Evolutionary conservation across 2,329 filamentous ascomycete genomes (phyloP), one percentile per base, ranked within the genome.

Genomic region (Mycosphaerella arachidis): DNA sequence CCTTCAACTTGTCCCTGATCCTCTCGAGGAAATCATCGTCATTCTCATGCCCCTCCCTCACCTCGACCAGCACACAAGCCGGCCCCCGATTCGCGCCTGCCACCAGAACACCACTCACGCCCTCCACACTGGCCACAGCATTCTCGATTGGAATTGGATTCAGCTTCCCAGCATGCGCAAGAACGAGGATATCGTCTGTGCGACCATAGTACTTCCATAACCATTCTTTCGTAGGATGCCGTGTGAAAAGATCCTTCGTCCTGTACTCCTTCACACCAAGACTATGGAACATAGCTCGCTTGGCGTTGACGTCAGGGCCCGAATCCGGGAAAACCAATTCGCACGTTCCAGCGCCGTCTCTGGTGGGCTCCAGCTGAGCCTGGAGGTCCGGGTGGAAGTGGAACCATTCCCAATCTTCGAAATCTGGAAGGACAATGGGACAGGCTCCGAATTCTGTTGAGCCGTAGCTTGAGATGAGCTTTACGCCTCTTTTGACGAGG

Each of bases 121-220:
- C 37, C 6, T 37, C 35, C 24, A 45, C 35, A 13, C 1, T 20
- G 9, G 8, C 7, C 13, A 55, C 12, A 2, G 43, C 30, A 12
- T 46, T 43, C 29, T 55, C 53, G 9, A 48, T 6, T 9, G 53
- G 53, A 9, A 48, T 55, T 4, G 53, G 53, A 27, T 48, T 55
- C 8, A 55, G 5, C 24, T 55, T 48, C 6, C 43, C 37, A 35
- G 37, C 53, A 18, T 45, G 37, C 29, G 53, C 53, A 13, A 55
- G 20, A 13, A 48, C 53, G 1, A 55, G 20, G 18, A 55, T 18
- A 31, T 55, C 37, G 37, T 55, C 53, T 20, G 20, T 55, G 10
- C 53, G 35, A n/a, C 53, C 53, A 8, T 45, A 20, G 53, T 48
- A 55, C n/a, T 55, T 46, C 53, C 53, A 55, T 13, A 55, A 29